Evolutionary conservation across 2,329 filamentous ascomycete genomes (phyloP).

Genomic region (Mollisiaceae sp.): DNA sequence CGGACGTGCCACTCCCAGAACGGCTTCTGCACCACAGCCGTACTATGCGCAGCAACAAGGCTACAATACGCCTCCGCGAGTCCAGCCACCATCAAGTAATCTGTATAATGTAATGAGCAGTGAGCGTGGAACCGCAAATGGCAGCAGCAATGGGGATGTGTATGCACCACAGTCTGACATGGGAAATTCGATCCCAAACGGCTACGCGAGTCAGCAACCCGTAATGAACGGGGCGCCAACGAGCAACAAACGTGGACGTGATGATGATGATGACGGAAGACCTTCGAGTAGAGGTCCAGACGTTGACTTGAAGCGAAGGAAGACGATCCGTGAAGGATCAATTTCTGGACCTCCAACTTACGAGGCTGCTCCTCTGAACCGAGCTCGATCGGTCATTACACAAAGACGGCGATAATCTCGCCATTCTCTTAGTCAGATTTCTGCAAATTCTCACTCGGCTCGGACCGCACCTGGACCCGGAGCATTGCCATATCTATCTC

Average conservation of each 20-base stretch:
- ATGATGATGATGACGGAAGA: conserved; percentile 57
- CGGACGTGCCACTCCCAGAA: conserved; percentile 84
- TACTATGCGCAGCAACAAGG: conserved; percentile 70
- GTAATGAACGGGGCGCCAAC: conserved; percentile 66
- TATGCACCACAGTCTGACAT: conserved; percentile 72
- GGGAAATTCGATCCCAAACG: conserved; percentile 59
- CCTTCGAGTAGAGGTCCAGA: conserved; percentile 63
- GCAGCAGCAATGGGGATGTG: conserved; percentile 68
- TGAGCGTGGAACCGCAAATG: conserved; percentile 70
- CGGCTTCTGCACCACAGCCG: conserved; percentile 70
- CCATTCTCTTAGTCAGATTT: conserved; percentile 27
- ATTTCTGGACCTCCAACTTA: conserved; percentile 55
- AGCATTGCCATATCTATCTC: conserved; percentile 28
- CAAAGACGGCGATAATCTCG: conserved; percentile 42
- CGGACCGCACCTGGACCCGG: conserved; percentile 22
- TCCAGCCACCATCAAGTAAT: conserved; percentile 73
- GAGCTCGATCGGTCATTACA: conserved; percentile 52
- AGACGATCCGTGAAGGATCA: conserved; percentile 70
- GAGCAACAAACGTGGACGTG: conserved; percentile 50
- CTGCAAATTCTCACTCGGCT: conserved; percentile 37
- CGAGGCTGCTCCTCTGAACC: conserved; percentile 52
- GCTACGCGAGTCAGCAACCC: conserved; percentile 67
- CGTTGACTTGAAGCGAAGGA: conserved; percentile 76
- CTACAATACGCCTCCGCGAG: conserved; percentile 81
- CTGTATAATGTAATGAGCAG: conserved; percentile 90